Percentiles rank a stretch among this genome's conserved stretches.
Conservation (phyloP, 2,329 filamentous ascomycete species). For the Zymoseptoria tritici region DNA sequence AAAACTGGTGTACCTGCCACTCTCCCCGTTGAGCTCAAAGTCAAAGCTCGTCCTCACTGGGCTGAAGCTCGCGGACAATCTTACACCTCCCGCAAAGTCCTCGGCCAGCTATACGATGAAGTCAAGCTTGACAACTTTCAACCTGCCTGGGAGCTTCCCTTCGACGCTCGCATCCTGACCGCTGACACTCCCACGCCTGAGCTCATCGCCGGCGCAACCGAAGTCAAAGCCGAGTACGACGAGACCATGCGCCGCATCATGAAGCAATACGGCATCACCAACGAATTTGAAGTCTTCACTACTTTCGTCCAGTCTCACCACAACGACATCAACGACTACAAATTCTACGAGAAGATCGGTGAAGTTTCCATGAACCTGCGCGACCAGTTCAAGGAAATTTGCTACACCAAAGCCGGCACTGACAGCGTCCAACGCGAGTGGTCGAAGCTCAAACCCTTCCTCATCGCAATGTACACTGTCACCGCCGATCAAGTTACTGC, state of each 20-base stretch:
- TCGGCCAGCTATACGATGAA: slow-evolving; percentile 77
- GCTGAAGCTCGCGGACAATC: slow-evolving; percentile 55
- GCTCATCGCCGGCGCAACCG: slow-evolving; percentile 51
- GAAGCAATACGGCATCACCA: slow-evolving; percentile 72
- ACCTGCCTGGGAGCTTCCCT: slow-evolving; percentile 63
- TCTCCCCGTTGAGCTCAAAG: slow-evolving; percentile 55
- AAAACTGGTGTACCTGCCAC: slow-evolving; percentile 77
- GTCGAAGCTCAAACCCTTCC: slow-evolving; percentile 58
- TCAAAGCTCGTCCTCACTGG: slow-evolving; percentile 71
- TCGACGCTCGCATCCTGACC: slow-evolving; percentile 67
- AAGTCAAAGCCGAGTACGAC: slow-evolving; percentile 74
- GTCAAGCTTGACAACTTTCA: slow-evolving; percentile 62
- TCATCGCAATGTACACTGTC: slow-evolving; percentile 80
- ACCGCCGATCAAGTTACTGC: slow-evolving; percentile 63
- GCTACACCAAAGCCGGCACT: slow-evolving; percentile 55
- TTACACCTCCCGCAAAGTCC: slow-evolving; percentile 63
- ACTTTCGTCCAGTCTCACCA: slow-evolving; percentile 75
- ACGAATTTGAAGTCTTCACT: slow-evolving; percentile 88
- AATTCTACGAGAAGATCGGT: slow-evolving; percentile 76
- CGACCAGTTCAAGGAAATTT: slow-evolving; percentile 59
- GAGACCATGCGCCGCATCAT: slow-evolving; percentile 68
- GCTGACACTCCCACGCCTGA: slow-evolving; percentile 51
- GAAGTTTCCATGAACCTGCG: slow-evolving; percentile 59
- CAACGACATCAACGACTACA: slow-evolving; percentile 68
- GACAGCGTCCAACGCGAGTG: slow-evolving; percentile 36